Percentiles rank a stretch among this genome's conserved stretches.
These are phyloP conservation scores for Sarcomyxa edulis DNA, from an alignment of 768 basidiomycete species.

Conservation along the genomic window DNA sequence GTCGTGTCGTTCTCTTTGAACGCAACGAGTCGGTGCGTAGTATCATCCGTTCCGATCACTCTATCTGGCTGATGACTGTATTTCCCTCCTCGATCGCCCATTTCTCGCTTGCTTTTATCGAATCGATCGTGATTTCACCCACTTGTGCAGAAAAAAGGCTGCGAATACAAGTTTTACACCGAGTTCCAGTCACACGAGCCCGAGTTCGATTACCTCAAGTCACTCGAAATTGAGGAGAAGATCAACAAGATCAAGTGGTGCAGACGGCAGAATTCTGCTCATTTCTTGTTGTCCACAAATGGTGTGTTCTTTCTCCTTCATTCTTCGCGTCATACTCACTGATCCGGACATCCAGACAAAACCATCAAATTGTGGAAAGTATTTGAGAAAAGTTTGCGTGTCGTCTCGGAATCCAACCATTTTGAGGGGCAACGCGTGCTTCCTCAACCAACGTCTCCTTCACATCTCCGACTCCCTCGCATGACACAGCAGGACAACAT, in stretches of 20 bases:
- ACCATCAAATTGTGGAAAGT: conserved; percentile 99
- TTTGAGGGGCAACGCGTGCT: conserved; percentile 71
- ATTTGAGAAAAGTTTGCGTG: conserved; percentile 95
- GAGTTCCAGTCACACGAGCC: conserved; percentile 99
- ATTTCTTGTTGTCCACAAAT: conserved; percentile 96
- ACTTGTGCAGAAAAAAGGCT: conserved; percentile 88
- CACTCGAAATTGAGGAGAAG: conserved; percentile 99
- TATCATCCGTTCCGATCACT: conserved; percentile 15
- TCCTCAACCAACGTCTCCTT: conserved; percentile 51
- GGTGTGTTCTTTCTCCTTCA: conserved; percentile 47
- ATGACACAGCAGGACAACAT: conserved; percentile 96
- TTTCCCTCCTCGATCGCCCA: conserved; percentile 8
- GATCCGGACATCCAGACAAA: conserved; percentile 63
- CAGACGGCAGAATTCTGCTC: conserved; percentile 94
- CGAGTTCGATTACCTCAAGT: conserved; percentile 99
- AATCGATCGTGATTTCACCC: conserved; percentile 9
- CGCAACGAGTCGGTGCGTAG: conserved; percentile 88
- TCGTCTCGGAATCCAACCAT: conserved; percentile 96
- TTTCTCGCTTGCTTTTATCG: conserved; percentile 10
- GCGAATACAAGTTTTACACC: conserved; percentile 99
- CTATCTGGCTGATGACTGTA: conserved; percentile 16
- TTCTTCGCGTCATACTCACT: conserved; percentile 6
- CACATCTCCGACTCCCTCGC: conserved; percentile 79
- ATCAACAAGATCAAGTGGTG: conserved; percentile 99
- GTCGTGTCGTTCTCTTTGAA: conserved; percentile 97